Base-by-base conservation (phyloP, 2,329 filamentous ascomycete genomes). In the Diatrype stigma region DNA sequence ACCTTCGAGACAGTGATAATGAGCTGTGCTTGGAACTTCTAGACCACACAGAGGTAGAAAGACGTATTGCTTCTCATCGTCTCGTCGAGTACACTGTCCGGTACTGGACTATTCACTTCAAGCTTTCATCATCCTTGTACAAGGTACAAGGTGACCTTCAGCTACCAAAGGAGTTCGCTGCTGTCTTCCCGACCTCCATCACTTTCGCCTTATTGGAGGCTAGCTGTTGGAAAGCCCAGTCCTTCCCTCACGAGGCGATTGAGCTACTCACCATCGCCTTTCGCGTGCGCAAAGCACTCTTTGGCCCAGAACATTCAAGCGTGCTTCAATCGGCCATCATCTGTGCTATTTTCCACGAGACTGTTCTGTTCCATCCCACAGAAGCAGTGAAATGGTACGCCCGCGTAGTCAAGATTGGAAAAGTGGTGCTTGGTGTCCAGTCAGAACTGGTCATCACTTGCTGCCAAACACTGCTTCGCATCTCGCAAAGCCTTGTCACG, bases 311-410 rank as follows among this genome's bases (percentile, higher is more conserved):
- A n/a, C 30, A 47, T 21, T 7, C 32, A 11, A 12, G 26, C 46
- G 46, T 47, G 28, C 34, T 47, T 21, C 46, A 47, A 30, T 35
- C 30, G 19, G 32, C 46, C 21, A 23, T 47, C 12, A 28, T 37
- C 30, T 47, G 46, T 26, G 46, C 46, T n/a, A 28, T 35, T 16
- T 47, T 35, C 22, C 23, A 40, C 34, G 46, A 40, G 30, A 47
- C 30, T 17, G 32, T 47, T 14, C 32, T 47, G n/a, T 35, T 16
- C 16, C 46, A 21, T 11, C 30, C 10, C n/a, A 23, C 12, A 12
- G 30, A 47, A 23, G 28, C 46, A 17, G 34, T 47, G n/a, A 30
- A 47, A 21, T 47, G 46, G 46, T 47, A 38, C 14, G 46, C 46
- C 6, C 22, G n/a, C 12, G 46, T n/a, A 2, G 46, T 47, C 30